These are phyloP conservation scores for Globisporangium spiculum DNA, from an alignment of 352 stramenopile genomes.

Conservation along the genomic window DNA sequence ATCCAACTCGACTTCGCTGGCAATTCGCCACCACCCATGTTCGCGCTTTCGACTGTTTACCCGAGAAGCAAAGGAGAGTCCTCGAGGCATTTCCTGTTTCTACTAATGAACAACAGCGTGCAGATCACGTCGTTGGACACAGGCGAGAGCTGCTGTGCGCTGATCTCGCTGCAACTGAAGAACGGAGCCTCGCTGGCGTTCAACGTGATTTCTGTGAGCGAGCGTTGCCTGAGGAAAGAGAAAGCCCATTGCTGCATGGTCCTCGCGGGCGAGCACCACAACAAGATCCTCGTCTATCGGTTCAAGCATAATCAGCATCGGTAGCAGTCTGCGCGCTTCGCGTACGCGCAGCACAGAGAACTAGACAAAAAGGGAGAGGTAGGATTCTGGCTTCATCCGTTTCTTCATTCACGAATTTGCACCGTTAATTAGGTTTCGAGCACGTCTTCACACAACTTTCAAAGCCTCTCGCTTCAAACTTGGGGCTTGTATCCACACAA, in stretches of 20 bases:
- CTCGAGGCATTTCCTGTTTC: slow-evolving; percentile 23
- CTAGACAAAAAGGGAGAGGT: too few species aligned
- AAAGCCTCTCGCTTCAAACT: too few species aligned
- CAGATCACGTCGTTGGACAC: slow-evolving; percentile 26
- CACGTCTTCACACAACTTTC: too few species aligned
- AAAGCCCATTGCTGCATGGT: slow-evolving; percentile 4
- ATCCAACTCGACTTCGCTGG: slow-evolving; percentile 28
- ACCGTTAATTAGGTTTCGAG: too few species aligned
- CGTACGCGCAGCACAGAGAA: too few species aligned
- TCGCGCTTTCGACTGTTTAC: slow-evolving; percentile 28
- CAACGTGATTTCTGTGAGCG: slow-evolving; percentile 23
- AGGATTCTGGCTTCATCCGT: too few species aligned
- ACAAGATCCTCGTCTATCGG: slow-evolving; percentile 10
- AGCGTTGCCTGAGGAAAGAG: background rate
- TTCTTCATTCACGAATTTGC: too few species aligned
- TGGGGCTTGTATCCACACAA: too few species aligned
- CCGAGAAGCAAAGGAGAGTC: background rate
- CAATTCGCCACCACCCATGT: slow-evolving; percentile 30
- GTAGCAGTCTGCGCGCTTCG: background rate
- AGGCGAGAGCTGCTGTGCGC: slow-evolving; percentile 22
- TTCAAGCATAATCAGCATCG: slow-evolving; percentile 9
- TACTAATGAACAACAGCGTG: slow-evolving; percentile 34
- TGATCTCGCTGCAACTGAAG: slow-evolving; percentile 20
- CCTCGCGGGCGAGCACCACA: slow-evolving; percentile 7
- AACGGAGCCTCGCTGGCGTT: slow-evolving; percentile 21